A percentile compares a stretch with the other conserved stretches of the same genome.
Evolutionary conservation across 2,329 filamentous ascomycete genomes (phyloP).

Genomic region (Emergomyces pasteurianus): DNA sequence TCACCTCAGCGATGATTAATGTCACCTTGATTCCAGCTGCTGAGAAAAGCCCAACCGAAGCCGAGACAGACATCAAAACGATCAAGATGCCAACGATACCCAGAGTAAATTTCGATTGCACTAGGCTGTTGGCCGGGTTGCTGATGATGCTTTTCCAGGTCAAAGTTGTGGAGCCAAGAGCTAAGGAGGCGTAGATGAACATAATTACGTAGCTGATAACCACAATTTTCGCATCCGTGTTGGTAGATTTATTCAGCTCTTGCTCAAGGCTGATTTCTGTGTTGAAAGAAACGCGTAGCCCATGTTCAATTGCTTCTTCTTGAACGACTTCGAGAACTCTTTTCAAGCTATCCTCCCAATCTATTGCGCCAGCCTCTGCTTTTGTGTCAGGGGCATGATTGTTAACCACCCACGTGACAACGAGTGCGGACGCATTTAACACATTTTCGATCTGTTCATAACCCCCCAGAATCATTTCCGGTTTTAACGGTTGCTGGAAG

Average conservation of each 20-base stretch:
- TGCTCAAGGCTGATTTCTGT: conserved; percentile 92
- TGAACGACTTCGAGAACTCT: conserved; percentile 65
- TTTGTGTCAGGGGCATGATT: conserved; percentile 66
- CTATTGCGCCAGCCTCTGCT: conserved; percentile 62
- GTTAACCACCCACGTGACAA: conserved; percentile 89
- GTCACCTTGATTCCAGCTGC: conserved; percentile 87
- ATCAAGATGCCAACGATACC: conserved; percentile 92
- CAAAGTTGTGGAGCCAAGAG: conserved; percentile 76
- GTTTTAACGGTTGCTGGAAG: conserved; percentile 79
- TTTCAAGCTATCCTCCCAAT: conserved; percentile 77
- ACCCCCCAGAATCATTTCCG: conserved; percentile 75
- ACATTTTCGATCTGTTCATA: conserved; percentile 54
- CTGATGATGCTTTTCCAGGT: conserved; percentile 63
- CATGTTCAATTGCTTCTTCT: conserved; percentile 62
- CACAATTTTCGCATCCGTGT: conserved; percentile 95
- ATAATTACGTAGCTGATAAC: conserved; percentile 96
- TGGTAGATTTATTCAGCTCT: conserved; percentile 94
- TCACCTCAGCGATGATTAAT: conserved; percentile 95
- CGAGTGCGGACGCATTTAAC: conserved; percentile 63
- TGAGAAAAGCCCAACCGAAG: conserved; percentile 89
- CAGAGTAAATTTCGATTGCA: conserved; percentile 93
- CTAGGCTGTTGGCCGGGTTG: conserved; percentile 72
- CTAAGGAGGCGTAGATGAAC: conserved; percentile 93
- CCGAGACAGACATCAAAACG: conserved; percentile 92
- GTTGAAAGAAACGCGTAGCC: conserved; percentile 81